These are phyloP conservation scores for Aspergillus nomiae DNA, from an alignment of 2,329 filamentous ascomycete genomes.

Conservation along the genomic window DNA sequence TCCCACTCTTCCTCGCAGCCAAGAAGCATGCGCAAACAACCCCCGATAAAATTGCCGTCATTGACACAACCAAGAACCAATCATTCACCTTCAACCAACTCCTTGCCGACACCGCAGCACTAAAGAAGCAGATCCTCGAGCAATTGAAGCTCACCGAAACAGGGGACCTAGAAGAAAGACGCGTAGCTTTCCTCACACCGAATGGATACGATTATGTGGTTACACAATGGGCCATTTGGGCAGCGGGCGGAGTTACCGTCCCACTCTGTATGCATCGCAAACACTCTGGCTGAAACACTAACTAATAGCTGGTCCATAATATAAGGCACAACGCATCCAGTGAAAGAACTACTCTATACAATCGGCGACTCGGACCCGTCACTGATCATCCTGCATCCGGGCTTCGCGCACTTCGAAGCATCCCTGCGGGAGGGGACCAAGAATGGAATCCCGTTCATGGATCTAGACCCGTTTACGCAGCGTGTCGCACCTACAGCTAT, in stretches of 20 bases:
- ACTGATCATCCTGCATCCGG: conserved; percentile 43
- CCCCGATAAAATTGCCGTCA: conserved; percentile 39
- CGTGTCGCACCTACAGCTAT: conserved; percentile 23
- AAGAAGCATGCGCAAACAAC: conserved; percentile 36
- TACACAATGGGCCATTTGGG: conserved; percentile 48
- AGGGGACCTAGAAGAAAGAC: conserved; percentile 39
- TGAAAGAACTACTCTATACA: conserved; percentile 45
- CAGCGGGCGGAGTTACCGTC: conserved; percentile 46
- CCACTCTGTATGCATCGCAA: conserved; percentile 41
- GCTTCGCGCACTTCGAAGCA: conserved; percentile 37
- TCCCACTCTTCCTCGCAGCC: conserved; percentile 44
- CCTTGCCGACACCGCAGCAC: conserved; percentile 38
- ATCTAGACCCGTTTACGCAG: conserved; percentile 24
- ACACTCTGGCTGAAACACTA: background rate
- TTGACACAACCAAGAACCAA: conserved; percentile 41
- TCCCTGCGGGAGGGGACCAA: conserved; percentile 33
- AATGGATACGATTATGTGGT: conserved; percentile 47
- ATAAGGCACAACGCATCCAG: conserved; percentile 44
- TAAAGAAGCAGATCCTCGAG: conserved; percentile 41
- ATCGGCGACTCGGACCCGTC: conserved; percentile 46
- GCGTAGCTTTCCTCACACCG: conserved; percentile 42
- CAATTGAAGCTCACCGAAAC: conserved; percentile 26
- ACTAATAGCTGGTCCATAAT: background rate
- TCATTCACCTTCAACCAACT: conserved; percentile 45
- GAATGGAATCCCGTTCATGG: conserved; percentile 34